Evolutionary conservation across 2,329 filamentous ascomycete genomes (phyloP).

Genomic region (Aspergillus sp.): DNA sequence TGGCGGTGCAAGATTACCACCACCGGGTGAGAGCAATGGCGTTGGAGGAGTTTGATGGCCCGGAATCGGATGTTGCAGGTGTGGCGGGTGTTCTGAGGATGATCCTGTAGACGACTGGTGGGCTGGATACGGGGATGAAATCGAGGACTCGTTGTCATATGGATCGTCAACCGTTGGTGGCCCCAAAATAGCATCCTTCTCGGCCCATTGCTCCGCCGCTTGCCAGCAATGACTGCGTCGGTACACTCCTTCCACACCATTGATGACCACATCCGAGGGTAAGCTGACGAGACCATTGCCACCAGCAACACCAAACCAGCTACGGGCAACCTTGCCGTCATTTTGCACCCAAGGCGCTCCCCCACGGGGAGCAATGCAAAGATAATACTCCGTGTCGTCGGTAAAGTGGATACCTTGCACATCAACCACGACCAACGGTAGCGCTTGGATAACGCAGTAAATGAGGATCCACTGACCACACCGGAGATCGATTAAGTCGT

Average conservation of each 20-base stretch:
- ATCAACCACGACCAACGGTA: constrained; percentile 52
- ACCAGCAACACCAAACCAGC: constrained; percentile 60
- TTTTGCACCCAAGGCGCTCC: constrained; percentile 50
- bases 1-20: constrained; percentile 32
- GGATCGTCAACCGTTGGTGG: constrained; percentile 35
- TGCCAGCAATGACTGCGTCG: constrained; percentile 69
- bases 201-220: constrained; percentile 61
- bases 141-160: constrained; percentile 38
- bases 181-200: constrained; percentile 37
- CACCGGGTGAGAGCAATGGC: constrained; percentile 32
- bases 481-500: constrained; percentile 48
- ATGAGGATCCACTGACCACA: constrained; percentile 54
- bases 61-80: constrained; percentile 22
- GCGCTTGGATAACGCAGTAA: constrained; percentile 50
- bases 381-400: constrained; percentile 51
- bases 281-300: constrained; percentile 61
- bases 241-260: constrained; percentile 68
- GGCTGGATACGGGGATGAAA: constrained; percentile 39
- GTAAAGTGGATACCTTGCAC: constrained; percentile 46
- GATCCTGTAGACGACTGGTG: constrained; percentile 39
- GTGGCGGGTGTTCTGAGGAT: constrained; percentile 28
- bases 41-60: constrained; percentile 24
- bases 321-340: constrained; percentile 44
- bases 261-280: constrained; percentile 63
- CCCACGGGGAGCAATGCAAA: constrained; percentile 50